Conservation (phyloP, 768 basidiomycete species). For the Suillus bovinus region DNA sequence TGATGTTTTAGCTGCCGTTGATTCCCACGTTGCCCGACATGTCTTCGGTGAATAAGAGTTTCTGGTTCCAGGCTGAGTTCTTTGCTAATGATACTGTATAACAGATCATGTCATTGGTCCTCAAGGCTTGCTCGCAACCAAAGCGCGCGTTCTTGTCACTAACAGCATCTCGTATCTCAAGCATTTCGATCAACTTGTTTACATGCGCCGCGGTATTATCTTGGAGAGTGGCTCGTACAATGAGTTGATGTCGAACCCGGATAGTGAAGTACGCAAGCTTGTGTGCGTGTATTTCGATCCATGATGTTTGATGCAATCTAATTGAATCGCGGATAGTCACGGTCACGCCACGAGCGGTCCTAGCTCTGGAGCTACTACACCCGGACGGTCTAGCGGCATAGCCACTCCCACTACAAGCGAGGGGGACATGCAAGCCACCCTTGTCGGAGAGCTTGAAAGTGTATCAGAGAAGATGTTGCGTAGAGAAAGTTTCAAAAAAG, state of each 20-base stretch:
- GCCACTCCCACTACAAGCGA: constrained; percentile 22
- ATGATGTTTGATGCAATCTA: neutral
- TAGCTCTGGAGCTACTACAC: constrained; percentile 54
- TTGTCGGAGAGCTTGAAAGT: constrained; percentile 28
- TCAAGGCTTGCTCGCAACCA: constrained; percentile 74
- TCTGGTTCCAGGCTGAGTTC: neutral
- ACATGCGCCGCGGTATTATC: constrained; percentile 80
- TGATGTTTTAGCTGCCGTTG: constrained; percentile 85
- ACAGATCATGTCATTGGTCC: constrained; percentile 87
- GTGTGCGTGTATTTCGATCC: constrained; percentile 48
- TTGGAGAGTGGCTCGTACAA: constrained; percentile 72
- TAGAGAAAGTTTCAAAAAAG: constrained; percentile 57
- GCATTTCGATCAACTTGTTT: constrained; percentile 73
- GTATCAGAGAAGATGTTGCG: constrained; percentile 59
- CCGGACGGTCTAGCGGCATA: constrained; percentile 36
- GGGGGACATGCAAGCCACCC: constrained; percentile 24
- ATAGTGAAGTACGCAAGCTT: constrained; percentile 71
- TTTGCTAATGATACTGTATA: constrained; percentile 1
- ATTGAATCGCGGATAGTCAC: constrained; percentile 30
- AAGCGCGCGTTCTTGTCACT: constrained; percentile 84
- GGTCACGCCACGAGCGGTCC: constrained; percentile 46
- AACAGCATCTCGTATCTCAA: constrained; percentile 85
- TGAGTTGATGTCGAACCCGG: constrained; percentile 55
- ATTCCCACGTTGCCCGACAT: constrained; percentile 86
- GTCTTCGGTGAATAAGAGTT: constrained; percentile 57